Evolutionary conservation across 148 eudicot species (phyloP).

Genomic region (Rhododendron ovatum): DNA sequence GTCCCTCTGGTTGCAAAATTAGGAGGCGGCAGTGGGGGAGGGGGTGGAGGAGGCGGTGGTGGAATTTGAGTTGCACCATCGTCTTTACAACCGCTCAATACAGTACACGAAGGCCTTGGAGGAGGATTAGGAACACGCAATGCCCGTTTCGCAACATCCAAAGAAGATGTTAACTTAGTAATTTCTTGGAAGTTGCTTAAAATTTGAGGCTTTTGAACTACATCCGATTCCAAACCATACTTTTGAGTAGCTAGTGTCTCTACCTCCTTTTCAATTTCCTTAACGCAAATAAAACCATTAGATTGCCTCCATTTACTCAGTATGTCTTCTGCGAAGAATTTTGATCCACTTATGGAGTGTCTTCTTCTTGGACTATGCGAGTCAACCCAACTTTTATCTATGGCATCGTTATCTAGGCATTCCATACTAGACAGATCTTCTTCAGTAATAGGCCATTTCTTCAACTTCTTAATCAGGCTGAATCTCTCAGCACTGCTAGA

Average conservation of each 20-base stretch:
- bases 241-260: constrained; percentile 26
- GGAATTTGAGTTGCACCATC: constrained; percentile 26
- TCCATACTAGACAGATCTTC: constrained; percentile 41
- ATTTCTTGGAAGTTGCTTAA: constrained; percentile 16
- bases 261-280: constrained; percentile 37
- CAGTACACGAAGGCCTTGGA: constrained; percentile 58
- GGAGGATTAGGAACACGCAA: constrained; percentile 81
- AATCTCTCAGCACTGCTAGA: constrained; percentile 33
- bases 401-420: constrained; percentile 6
- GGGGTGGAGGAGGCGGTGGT: constrained; percentile 55
- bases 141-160: constrained; percentile 55
- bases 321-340: constrained; percentile 43
- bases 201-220: constrained; percentile 20
- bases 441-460: constrained; percentile 55
- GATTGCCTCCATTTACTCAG: constrained; percentile 55
- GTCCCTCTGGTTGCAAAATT: constrained; percentile 27
- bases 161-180: constrained; percentile 26
- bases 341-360: constrained; percentile 67
- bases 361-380: constrained; percentile 36
- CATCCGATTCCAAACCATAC: constrained; percentile 17
- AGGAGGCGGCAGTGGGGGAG: constrained; percentile 74
- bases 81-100: constrained; percentile 24
- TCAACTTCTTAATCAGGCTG: constrained; percentile 45
- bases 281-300: constrained; percentile 56
- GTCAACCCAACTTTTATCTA: constrained; percentile 27